Evolutionary conservation across 352 stramenopile genomes (phyloP).

Genomic region (Phytophthora hibernalis): DNA sequence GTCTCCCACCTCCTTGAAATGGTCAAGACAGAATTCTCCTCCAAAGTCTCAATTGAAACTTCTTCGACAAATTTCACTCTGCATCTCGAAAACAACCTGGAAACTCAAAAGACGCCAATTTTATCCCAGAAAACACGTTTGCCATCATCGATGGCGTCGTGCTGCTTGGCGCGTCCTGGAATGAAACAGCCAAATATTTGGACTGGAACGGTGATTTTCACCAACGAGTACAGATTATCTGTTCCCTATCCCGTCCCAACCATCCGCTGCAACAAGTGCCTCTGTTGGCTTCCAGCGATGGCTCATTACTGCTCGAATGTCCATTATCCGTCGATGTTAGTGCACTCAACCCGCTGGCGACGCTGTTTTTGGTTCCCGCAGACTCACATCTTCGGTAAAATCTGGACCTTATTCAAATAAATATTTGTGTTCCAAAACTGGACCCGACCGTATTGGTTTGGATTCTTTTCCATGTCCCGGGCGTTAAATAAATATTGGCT

Average conservation of each 20-base stretch:
- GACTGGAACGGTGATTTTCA: neutral
- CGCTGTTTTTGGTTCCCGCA: constrained; percentile 18
- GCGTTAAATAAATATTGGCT: constrained; percentile 71
- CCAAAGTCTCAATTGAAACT: neutral
- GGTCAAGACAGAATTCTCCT: neutral
- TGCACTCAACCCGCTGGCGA: constrained; percentile 7
- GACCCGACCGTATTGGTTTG: neutral
- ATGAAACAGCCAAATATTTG: constrained; percentile 24
- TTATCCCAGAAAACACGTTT: constrained; percentile 15
- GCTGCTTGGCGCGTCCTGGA: constrained; percentile 42
- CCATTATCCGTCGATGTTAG: constrained; percentile 7
- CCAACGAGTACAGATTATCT: constrained; percentile 32
- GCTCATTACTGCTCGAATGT: constrained; percentile 27
- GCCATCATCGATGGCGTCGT: constrained; percentile 42
- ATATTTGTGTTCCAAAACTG: neutral
- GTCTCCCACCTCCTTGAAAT: constrained; percentile 19
- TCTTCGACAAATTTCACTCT: constrained; percentile 15
- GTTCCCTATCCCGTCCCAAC: neutral
- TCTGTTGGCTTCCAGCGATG: constrained; percentile 15
- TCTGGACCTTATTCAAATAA: neutral
- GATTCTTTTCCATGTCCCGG: no score
- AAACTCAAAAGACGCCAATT: neutral
- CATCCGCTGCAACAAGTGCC: constrained; percentile 10
- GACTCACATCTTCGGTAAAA: constrained; percentile 22
- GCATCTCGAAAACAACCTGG: neutral